Evolutionary conservation across 345 rosid species (phyloP), one percentile per base, ranked within the genome.

Genomic region (Turnera subulata): DNA sequence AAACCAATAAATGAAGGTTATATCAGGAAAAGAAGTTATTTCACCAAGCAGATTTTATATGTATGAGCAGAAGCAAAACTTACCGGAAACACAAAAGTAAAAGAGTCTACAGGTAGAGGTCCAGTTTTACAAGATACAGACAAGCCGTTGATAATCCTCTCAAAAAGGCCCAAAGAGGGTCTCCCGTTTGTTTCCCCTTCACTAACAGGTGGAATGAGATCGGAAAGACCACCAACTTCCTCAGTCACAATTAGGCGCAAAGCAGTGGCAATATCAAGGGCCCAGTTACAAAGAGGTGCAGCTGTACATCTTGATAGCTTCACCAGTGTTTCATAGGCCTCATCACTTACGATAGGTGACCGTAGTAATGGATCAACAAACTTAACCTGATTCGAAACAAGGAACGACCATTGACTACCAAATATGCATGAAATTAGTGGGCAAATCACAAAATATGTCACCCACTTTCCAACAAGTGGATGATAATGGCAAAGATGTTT

Each of bases 51-150:
- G 6, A 46, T 33, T 21, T 13, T 15, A 42, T 10, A 45, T 22
- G 51, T 21, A 55, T 21, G 23, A 56, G 64, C 20, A 35, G 9
- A 26, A 50, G 39, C 39, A 58, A 46, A 51, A 71, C 89, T 71
- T 58, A 93, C 99, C 55, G 96, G 99, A 65, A 93, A 89, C 67
- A 93, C 80, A 73, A 93, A 89, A 43, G 79, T 80, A 70, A 93
- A 93, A 53, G 99, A 83, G 75, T 93, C 97, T 17, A 93, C 96
- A 55, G 99, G 99, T 65, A 93, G 96, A 53, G 97, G 85, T 47
- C 97, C 86, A 49, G 80, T 76, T 89, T 85, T 83, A 71, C 99
- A 89, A 46, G 97, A 83, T 33, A 75, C 48, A 11, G 88, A 73
- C 65, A 93, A 73, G 46, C 91, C 96, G 50, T 65, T 62, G 39